phyloP scores from a whole-genome alignment of 2,329 filamentous ascomycete species.

The Scorias spongiosa region DNA sequence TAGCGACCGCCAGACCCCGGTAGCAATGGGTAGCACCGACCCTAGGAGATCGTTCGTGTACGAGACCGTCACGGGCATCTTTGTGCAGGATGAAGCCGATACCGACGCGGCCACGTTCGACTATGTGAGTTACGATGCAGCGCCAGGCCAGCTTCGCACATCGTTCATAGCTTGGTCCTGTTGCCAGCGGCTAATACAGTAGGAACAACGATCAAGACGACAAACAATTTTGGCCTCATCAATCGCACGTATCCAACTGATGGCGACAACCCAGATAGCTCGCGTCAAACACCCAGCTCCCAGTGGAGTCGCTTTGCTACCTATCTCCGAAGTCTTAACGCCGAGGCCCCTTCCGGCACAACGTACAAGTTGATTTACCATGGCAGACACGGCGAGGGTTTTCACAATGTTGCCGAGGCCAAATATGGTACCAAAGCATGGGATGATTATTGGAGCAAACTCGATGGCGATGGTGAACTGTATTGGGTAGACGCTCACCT shows the following conservation, averaged over 20 bases:
- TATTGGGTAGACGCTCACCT: constrained; percentile 50
- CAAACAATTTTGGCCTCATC: constrained; percentile 33
- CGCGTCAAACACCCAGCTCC: constrained; percentile 30
- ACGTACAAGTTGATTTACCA: constrained; percentile 54
- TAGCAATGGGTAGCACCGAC: background rate
- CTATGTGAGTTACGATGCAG: constrained; percentile 24
- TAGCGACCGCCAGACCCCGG: background rate
- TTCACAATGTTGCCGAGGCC: constrained; percentile 46
- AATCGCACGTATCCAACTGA: constrained; percentile 29
- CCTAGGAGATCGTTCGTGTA: constrained; percentile 6
- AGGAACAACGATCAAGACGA: constrained; percentile 5
- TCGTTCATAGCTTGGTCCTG: background rate
- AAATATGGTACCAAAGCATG: constrained; percentile 54
- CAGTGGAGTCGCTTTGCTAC: constrained; percentile 51
- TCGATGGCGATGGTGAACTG: constrained; percentile 47
- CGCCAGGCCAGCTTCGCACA: background rate
- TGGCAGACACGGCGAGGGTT: constrained; percentile 55
- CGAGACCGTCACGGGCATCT: constrained; percentile 31
- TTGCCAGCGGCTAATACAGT: background rate
- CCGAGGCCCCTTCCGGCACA: constrained; percentile 28
- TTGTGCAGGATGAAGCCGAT: constrained; percentile 34
- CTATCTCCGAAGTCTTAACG: constrained; percentile 39
- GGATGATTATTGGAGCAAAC: constrained; percentile 52
- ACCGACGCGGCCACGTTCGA: constrained; percentile 34
- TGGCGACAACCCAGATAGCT: constrained; percentile 21